These are phyloP conservation scores for Clavariopsis aquatica DNA, from an alignment of 495 filamentous ascomycete species.

Conservation along the genomic window DNA sequence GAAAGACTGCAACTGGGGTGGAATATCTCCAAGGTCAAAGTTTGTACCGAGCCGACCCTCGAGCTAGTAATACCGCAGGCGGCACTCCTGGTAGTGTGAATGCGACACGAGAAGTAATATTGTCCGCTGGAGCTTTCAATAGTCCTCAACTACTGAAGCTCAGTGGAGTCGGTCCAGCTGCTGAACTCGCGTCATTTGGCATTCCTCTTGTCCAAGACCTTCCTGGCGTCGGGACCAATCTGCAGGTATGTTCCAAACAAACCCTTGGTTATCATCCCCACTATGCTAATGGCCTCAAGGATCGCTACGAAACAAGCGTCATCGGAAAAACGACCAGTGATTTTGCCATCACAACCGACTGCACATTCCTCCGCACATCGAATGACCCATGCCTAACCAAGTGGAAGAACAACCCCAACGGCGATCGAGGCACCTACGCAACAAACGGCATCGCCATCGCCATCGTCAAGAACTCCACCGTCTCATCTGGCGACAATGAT, in stretches of 20 bases:
- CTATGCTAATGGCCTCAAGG: too few relatives aligned
- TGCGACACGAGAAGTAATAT: conserved; percentile 62
- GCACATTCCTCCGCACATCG: too few relatives aligned
- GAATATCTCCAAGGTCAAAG: conserved; percentile 61
- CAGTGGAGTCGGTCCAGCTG: conserved; percentile 59
- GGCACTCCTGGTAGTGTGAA: conserved; percentile 51
- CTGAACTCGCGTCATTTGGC: conserved; percentile 50
- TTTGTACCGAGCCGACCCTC: conserved; percentile 61
- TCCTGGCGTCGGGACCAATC: conserved; percentile 64
- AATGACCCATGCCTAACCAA: conserved; percentile 55
- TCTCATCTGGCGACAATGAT: conserved; percentile 41
- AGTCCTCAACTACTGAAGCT: conserved; percentile 65
- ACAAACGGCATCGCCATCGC: conserved; percentile 52
- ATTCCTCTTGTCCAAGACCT: conserved; percentile 58
- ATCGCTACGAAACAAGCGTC: conserved; percentile 67
- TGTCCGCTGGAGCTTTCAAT: conserved; percentile 63
- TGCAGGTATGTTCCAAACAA: too few relatives aligned
- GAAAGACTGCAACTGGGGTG: conserved; percentile 59
- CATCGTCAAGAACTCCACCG: conserved; percentile 48
- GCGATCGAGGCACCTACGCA: conserved; percentile 53
- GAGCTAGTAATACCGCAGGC: conserved; percentile 28
- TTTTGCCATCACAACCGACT: too few relatives aligned
- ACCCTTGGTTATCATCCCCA: too few relatives aligned
- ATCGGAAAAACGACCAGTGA: too few relatives aligned
- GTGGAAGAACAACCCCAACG: conserved; percentile 45